Percentiles rank a stretch among this genome's conserved stretches.
phyloP scores from a whole-genome alignment of 2,329 filamentous ascomycete genomes.

The Fusarium citri region DNA sequence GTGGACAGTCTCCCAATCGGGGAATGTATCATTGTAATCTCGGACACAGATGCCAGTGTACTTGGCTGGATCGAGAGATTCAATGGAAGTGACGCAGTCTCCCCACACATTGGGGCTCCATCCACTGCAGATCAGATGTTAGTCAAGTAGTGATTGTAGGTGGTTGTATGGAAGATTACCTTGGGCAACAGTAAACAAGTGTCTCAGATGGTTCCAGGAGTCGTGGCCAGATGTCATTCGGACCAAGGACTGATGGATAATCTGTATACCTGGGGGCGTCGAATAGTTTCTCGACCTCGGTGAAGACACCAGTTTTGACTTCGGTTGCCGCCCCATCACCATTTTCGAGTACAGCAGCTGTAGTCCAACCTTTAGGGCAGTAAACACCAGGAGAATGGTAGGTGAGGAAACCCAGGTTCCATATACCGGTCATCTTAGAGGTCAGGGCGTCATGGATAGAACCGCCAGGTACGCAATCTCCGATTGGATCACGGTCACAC shows the following conservation, averaged over 20 bases:
- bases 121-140: conserved; percentile 12
- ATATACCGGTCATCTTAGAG: not conserved
- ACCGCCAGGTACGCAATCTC: conserved; percentile 42
- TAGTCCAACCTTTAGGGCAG: conserved; percentile 45
- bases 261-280: no score
- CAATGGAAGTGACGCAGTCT: conserved; percentile 23
- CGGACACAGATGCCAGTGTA: not conserved
- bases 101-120: conserved; percentile 14
- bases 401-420: conserved; percentile 15
- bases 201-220: conserved; percentile 36
- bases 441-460: conserved; percentile 19
- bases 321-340: not conserved
- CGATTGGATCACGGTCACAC: conserved; percentile 9
- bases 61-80: not conserved
- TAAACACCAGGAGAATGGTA: conserved; percentile 43
- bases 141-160: not conserved
- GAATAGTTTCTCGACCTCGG: not conserved
- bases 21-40: not conserved
- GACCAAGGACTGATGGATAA: not conserved
- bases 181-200: conserved; percentile 41
- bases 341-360: conserved; percentile 31
- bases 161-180: conserved; percentile 1
- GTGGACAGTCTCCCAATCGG: not conserved
- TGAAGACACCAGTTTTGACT: conserved; percentile 25
- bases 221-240: conserved; percentile 4